A percentile compares a stretch with the other conserved stretches of the same genome.
Evolutionary conservation across 2,329 filamentous ascomycete species (phyloP).

Genomic region (Colletotrichum tofieldiae): DNA sequence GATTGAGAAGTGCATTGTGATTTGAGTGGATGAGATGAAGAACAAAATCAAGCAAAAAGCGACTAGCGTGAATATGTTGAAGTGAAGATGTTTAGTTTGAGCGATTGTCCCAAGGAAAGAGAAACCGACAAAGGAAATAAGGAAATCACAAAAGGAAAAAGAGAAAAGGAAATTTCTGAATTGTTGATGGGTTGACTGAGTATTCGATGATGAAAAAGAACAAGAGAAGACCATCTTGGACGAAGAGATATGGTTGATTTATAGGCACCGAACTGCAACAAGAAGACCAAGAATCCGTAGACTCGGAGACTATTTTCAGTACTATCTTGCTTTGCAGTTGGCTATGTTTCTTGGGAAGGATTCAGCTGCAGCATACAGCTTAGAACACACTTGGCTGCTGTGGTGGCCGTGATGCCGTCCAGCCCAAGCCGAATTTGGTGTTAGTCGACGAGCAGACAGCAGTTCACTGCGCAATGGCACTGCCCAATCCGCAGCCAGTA

Average conservation of each 20-base stretch:
- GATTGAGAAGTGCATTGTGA: conserved; percentile 38
- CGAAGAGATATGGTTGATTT: conserved; percentile 14
- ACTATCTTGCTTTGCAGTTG: neutral
- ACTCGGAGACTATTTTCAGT: neutral
- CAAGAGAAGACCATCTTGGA: neutral
- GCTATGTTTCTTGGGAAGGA: neutral
- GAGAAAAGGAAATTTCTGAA: neutral
- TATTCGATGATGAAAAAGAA: conserved; percentile 24
- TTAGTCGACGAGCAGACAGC: conserved; percentile 1
- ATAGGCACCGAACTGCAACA: neutral
- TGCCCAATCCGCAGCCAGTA: neutral
- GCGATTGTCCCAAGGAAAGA: conserved; percentile 22
- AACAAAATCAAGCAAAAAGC: neutral
- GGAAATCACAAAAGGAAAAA: conserved; percentile 22
- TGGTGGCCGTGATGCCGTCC: conserved; percentile 14
- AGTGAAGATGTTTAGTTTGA: conserved; percentile 1
- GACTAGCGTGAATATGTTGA: neutral
- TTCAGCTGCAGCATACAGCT: neutral
- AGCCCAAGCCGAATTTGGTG: neutral
- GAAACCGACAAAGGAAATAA: conserved; percentile 39
- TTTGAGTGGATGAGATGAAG: neutral
- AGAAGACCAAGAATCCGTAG: neutral
- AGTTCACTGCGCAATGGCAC: conserved; percentile 9
- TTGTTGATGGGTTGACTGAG: conserved; percentile 11
- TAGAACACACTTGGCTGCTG: neutral